Evolutionary conservation across 169 alveolate genomes (phyloP).

Genomic region (Ichthyophthirius multifiliis): DNA sequence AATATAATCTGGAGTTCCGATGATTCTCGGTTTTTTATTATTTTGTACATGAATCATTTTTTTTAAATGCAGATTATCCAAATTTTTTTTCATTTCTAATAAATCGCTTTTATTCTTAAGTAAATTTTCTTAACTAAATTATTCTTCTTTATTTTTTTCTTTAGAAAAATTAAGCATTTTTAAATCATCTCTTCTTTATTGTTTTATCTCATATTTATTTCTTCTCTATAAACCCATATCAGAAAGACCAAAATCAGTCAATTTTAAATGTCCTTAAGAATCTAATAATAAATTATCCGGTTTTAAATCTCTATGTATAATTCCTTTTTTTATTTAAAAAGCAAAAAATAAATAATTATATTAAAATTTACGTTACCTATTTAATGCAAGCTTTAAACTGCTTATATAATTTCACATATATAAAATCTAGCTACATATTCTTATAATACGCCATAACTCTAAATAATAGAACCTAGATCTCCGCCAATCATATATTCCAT

Average conservation of each 20-base stretch:
- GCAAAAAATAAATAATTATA: not conserved
- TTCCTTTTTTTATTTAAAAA: constrained; percentile 48
- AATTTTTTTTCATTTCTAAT: constrained; percentile 6
- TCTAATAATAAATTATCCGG: constrained; percentile 91
- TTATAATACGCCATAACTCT: constrained; percentile 79
- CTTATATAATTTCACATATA: constrained; percentile 73
- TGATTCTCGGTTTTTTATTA: constrained; percentile 74
- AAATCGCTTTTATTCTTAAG: not conserved
- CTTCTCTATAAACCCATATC: constrained; percentile 5
- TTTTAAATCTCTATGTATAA: constrained; percentile 88
- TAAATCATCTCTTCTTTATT: not conserved
- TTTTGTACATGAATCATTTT: not conserved
- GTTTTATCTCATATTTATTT: not conserved
- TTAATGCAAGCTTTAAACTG: no score
- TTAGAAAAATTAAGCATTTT: not conserved
- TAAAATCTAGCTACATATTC: constrained; percentile 86
- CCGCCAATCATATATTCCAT: constrained; percentile 92
- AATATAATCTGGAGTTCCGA: constrained; percentile 87
- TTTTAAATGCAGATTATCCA: constrained; percentile 60
- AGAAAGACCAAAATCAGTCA: constrained; percentile 9
- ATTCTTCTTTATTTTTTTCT: constrained; percentile 30
- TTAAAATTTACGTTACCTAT: not conserved
- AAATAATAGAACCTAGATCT: constrained; percentile 80
- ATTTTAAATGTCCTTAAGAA: not conserved
- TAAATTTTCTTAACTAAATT: not conserved